phyloP scores from a whole-genome alignment of 371 early-diverging fungal genomes.

The Smittium culicis region DNA sequence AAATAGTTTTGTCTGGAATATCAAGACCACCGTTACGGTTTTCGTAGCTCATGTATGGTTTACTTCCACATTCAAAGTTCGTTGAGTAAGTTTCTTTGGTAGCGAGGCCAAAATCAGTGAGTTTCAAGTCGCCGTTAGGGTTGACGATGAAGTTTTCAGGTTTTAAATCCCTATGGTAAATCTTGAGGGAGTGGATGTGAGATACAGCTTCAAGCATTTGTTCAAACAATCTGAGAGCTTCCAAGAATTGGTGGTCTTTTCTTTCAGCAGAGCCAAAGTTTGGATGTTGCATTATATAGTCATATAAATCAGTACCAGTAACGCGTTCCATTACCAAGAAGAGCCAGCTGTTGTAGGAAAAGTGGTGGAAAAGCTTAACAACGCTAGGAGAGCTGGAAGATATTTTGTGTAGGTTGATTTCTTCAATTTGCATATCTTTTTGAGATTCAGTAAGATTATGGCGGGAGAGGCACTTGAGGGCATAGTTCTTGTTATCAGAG shows the following conservation, averaged over 20 bases:
- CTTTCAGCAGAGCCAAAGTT: conserved; percentile 39
- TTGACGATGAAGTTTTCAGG: conserved; percentile 77
- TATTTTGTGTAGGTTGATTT: conserved; percentile 45
- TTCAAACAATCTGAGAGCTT: conserved; percentile 55
- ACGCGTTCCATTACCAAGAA: conserved; percentile 68
- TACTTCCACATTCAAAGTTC: conserved; percentile 62
- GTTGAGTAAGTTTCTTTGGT: conserved; percentile 47
- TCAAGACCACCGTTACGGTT: conserved; percentile 41
- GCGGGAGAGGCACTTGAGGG: conserved; percentile 50
- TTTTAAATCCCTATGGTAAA: conserved; percentile 82
- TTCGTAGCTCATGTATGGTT: conserved; percentile 53
- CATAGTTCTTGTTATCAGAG: conserved; percentile 35
- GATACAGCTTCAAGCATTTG: conserved; percentile 71
- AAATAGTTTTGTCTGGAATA: conserved; percentile 26
- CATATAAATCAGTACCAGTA: conserved; percentile 64
- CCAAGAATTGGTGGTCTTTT: conserved; percentile 40
- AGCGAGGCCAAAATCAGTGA: conserved; percentile 68
- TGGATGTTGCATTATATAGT: conserved; percentile 48
- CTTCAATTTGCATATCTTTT: conserved; percentile 40
- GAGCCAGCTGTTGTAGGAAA: conserved; percentile 48
- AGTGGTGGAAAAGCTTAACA: conserved; percentile 47
- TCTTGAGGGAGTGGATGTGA: conserved; percentile 58
- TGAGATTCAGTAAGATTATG: conserved; percentile 39
- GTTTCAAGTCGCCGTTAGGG: conserved; percentile 38
- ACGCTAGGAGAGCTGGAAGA: conserved; percentile 52